These are phyloP conservation scores for Yarrowia bubula DNA, from an alignment of 805 yeast genomes.

Conservation along the genomic window DNA sequence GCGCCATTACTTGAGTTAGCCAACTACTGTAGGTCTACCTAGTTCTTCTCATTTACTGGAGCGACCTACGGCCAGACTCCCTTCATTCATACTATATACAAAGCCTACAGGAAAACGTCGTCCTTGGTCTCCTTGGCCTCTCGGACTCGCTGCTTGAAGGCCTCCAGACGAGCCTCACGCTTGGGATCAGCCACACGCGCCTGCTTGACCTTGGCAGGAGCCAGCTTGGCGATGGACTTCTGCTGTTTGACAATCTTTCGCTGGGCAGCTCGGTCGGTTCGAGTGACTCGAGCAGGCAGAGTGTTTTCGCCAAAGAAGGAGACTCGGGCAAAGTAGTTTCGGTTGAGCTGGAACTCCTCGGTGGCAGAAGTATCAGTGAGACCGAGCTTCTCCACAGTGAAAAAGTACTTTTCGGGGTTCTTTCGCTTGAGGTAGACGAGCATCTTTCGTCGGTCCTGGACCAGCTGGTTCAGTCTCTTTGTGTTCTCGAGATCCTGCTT, in stretches of 20 bases:
- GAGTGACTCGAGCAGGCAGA: conserved; percentile 38
- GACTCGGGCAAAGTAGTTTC: conserved; percentile 39
- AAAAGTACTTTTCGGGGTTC: conserved; percentile 77
- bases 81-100: conserved; percentile 21
- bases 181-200: background rate
- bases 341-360: conserved; percentile 58
- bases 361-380: conserved; percentile 74
- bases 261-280: conserved; percentile 30
- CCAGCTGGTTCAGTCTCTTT: conserved; percentile 73
- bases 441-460: conserved; percentile 83
- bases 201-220: background rate
- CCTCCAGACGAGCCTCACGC: conserved; percentile 19
- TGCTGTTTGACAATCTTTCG: conserved; percentile 14
- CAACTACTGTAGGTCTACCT: no score
- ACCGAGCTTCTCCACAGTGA: conserved; percentile 85
- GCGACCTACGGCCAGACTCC: no score
- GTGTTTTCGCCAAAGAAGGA: conserved; percentile 43
- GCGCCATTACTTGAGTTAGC: no score
- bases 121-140: background rate
- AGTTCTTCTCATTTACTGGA: no score
- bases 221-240: conserved; percentile 20
- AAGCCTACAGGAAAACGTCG: background rate
- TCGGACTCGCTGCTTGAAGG: background rate
- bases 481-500: conserved; percentile 72
- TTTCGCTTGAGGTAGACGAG: conserved; percentile 78